Percentiles rank a stretch among this genome's conserved stretches.
Conservation (phyloP, 768 basidiomycete genomes). For the Tephrocybe rancida region DNA sequence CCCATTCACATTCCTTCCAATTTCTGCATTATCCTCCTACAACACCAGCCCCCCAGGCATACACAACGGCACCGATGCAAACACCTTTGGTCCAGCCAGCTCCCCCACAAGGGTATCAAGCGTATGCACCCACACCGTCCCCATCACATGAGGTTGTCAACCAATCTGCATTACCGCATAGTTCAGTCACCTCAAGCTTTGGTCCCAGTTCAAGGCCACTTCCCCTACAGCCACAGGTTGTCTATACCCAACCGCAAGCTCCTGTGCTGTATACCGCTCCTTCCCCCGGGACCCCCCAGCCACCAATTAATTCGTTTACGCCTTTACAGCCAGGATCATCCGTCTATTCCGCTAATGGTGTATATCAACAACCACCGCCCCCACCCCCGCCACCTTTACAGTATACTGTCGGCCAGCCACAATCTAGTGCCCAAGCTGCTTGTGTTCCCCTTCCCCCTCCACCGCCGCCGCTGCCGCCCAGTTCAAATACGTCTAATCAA, state of each 20-base stretch:
- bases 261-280: constrained; percentile 33
- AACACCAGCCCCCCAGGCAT: constrained; percentile 41
- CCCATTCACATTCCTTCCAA: constrained; percentile 30
- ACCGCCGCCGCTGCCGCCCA: constrained; percentile 34
- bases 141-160: constrained; percentile 34
- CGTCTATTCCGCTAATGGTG: constrained; percentile 25
- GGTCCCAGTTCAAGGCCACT: constrained; percentile 43
- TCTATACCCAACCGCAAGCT: constrained; percentile 33
- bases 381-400: constrained; percentile 33
- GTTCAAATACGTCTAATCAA: constrained; percentile 28
- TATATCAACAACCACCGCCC: constrained; percentile 35
- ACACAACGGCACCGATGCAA: constrained; percentile 24
- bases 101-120: constrained; percentile 34
- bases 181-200: constrained; percentile 27
- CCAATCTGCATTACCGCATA: constrained; percentile 32
- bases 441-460: constrained; percentile 31
- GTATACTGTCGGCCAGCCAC: constrained; percentile 20
- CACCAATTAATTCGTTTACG: constrained; percentile 28
- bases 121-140: constrained; percentile 33
- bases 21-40: constrained; percentile 40
- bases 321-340: constrained; percentile 24
- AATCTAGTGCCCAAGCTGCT: constrained; percentile 15
- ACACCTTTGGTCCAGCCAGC: constrained; percentile 32
- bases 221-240: constrained; percentile 46
- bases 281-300: constrained; percentile 22